These are phyloP conservation scores for Tagetes erecta DNA, from an alignment of 129 eudicot genomes.

Conservation along the genomic window DNA sequence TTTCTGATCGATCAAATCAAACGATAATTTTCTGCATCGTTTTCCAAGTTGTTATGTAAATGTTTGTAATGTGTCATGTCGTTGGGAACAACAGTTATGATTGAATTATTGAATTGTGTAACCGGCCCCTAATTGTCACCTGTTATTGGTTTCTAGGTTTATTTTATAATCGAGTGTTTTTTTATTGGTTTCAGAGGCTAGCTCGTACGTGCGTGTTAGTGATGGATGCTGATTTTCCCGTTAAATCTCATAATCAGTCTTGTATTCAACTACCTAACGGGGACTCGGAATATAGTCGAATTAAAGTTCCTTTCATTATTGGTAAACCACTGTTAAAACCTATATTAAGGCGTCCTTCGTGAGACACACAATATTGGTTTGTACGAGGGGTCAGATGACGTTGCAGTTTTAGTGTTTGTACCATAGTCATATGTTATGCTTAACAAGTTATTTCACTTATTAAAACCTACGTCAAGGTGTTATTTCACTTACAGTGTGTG, in stretches of 20 bases:
- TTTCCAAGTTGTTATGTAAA: background rate
- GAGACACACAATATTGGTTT: background rate
- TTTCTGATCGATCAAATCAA: constrained; percentile 9
- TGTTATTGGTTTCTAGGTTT: background rate
- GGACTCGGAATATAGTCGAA: constrained; percentile 12
- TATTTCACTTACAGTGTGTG: background rate
- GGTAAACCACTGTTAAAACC: constrained; percentile 15
- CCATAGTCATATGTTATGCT: constrained; percentile 7
- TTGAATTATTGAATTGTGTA: too few species aligned
- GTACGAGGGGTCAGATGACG: background rate
- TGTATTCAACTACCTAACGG: background rate
- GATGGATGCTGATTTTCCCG: constrained; percentile 27
- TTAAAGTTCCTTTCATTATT: constrained; percentile 37
- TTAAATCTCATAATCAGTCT: constrained; percentile 26
- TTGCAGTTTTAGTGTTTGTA: background rate
- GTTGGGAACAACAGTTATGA: too few species aligned
- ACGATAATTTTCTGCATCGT: background rate
- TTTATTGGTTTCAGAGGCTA: constrained; percentile 12
- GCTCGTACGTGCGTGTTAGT: background rate
- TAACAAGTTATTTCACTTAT: background rate
- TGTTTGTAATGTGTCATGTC: background rate
- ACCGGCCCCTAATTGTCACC: constrained; percentile 6
- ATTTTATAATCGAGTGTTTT: background rate
- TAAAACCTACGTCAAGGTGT: constrained; percentile 51
- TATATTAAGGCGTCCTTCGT: background rate